Conservation (phyloP, 495 filamentous ascomycete genomes). For the Aspergillus indologenus region DNA sequence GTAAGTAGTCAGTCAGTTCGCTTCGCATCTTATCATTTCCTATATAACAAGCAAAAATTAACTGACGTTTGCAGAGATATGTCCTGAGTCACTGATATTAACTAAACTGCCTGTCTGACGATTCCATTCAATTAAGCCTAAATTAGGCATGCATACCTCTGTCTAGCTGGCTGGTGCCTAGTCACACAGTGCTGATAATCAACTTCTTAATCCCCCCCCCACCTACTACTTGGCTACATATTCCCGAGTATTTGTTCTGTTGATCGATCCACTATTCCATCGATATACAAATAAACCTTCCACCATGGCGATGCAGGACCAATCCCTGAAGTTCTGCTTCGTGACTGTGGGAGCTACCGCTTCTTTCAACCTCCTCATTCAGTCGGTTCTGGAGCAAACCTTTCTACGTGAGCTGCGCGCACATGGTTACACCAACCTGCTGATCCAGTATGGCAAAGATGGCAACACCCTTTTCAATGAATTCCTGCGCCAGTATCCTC, state of each 20-base stretch:
- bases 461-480: conserved; percentile 45
- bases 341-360: conserved; percentile 93
- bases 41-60: no score
- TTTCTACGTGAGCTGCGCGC: conserved; percentile 58
- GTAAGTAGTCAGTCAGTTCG: no score
- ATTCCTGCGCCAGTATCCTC: conserved; percentile 22
- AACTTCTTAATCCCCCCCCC: no score
- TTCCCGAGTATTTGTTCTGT: no score
- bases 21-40: no score
- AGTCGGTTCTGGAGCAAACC: conserved; percentile 54
- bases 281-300: not conserved
- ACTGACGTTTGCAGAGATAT: no score
- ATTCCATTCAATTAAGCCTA: no score
- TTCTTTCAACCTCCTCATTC: conserved; percentile 67
- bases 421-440: conserved; percentile 60
- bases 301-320: conserved; percentile 10
- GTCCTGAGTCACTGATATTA: no score
- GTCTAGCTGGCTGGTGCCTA: not conserved
- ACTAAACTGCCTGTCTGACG: no score
- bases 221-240: no score
- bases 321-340: conserved; percentile 55
- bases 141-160: no score
- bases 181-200: not conserved
- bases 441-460: conserved; percentile 73
- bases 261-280: no score